phyloP scores from a whole-genome alignment of 2,329 filamentous ascomycete species.

The Talaromyces amestolkiae region DNA sequence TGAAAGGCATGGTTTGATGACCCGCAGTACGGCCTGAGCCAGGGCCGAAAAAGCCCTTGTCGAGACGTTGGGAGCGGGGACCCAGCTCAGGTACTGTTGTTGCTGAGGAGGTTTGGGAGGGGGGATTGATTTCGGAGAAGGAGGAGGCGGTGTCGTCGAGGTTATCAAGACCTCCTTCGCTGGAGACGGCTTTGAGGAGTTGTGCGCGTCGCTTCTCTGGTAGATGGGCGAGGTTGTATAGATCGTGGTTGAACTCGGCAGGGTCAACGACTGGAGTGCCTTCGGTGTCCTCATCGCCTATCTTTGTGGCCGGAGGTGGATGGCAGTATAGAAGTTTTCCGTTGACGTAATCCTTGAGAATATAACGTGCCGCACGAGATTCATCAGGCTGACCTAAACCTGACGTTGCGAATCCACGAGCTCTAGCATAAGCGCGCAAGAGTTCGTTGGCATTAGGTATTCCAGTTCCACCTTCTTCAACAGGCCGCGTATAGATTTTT shows the following conservation, averaged over 20 bases:
- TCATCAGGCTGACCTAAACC: constrained; percentile 91
- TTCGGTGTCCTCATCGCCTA: constrained; percentile 44
- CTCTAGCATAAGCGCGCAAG: constrained; percentile 79
- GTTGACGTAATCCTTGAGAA: constrained; percentile 96
- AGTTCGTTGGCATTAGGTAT: constrained; percentile 80
- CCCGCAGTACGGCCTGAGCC: constrained; percentile 58
- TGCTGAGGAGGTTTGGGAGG: constrained; percentile 23
- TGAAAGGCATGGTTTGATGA: constrained; percentile 77
- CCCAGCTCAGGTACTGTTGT: constrained; percentile 54
- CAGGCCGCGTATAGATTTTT: constrained; percentile 72
- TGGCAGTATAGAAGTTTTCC: constrained; percentile 91
- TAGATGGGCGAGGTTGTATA: constrained; percentile 80
- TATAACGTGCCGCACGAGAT: constrained; percentile 80
- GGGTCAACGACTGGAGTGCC: constrained; percentile 57
- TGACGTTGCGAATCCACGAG: constrained; percentile 84
- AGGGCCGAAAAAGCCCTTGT: constrained; percentile 83
- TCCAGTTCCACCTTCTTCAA: constrained; percentile 92
- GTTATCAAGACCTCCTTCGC: constrained; percentile 35
- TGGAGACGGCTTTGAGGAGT: constrained; percentile 41
- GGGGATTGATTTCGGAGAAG: constrained; percentile 10
- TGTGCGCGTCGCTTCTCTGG: constrained; percentile 75
- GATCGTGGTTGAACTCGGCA: constrained; percentile 77
- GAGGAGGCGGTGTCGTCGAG: constrained; percentile 10
- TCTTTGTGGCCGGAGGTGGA: constrained; percentile 63
- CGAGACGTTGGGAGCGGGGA: constrained; percentile 71